A percentile compares a stretch with the other conserved stretches of the same genome.
Evolutionary conservation across 192 early-diverging fungal genomes (phyloP).

Genomic region (Podila horticola): DNA sequence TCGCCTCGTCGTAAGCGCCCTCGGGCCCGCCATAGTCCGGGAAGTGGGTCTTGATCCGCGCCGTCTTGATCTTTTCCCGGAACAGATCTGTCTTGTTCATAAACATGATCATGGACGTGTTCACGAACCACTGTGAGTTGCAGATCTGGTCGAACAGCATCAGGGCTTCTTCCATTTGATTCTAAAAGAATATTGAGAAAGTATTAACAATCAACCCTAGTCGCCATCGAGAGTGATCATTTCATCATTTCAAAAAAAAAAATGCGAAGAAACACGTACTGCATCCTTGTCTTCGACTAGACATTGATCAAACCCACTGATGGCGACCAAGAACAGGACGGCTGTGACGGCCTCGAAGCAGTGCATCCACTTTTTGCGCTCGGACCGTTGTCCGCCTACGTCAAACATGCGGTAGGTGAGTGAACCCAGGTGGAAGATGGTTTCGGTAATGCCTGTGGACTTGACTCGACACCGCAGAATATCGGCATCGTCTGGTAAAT

Average conservation of each 20-base stretch:
- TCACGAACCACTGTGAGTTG: conserved; percentile 68
- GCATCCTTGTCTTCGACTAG: conserved; percentile 65
- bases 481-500: conserved; percentile 67
- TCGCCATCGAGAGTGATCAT: background rate
- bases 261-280: conserved; percentile 34
- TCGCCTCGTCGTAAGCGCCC: conserved; percentile 30
- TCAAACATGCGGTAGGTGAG: conserved; percentile 70
- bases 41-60: conserved; percentile 60
- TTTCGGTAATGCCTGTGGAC: conserved; percentile 73
- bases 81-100: conserved; percentile 75
- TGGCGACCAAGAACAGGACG: conserved; percentile 67
- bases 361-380: conserved; percentile 65
- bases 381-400: conserved; percentile 65
- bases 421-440: conserved; percentile 60
- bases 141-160: conserved; percentile 69
- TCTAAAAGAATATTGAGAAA: conserved; percentile 66
- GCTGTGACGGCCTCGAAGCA: conserved; percentile 68
- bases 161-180: conserved; percentile 70
- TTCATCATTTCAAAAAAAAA: background rate
- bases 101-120: conserved; percentile 70
- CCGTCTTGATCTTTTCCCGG: conserved; percentile 58
- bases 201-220: background rate
- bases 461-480: conserved; percentile 69
- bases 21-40: conserved; percentile 61
- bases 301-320: conserved; percentile 68